Base-by-base conservation (phyloP, 768 basidiomycete species). In the Leccinum sublutescens region DNA sequence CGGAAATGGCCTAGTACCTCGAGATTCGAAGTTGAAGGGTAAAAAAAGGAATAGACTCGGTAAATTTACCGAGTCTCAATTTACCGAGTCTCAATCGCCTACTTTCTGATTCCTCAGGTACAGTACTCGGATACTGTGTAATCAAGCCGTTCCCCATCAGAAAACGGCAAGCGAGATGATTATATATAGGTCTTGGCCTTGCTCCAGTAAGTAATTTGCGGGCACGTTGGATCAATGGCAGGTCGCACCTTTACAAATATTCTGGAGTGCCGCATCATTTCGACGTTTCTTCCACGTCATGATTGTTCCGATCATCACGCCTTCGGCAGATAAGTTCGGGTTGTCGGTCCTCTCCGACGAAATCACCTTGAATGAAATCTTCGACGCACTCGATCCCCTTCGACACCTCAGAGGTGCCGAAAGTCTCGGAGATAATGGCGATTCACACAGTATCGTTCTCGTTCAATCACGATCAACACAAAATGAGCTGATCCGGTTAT, bases 301-400 rank as follows among this genome's bases (percentile, higher is more conserved):
- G 57, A 54, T 36, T 17, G 40, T 59, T 38, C 33, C 52, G 33
- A 55, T 19, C 17, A 48, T 48, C 53, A 25, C 31, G 25, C 34
- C 34, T 19, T 48, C 21, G 1, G 25, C 38, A 10, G 55, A 23
- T 45, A 33, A 52, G 51, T n/a, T 70, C 15, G 63, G 64, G 31
- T 50, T 50, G 31, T 64, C 59, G 7, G 19, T 58, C 47, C 49
- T 62, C 25, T 56, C 57, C 49, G 62, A 70, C 55, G 72, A 78
- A 38, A 74, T 86, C 25, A 78, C 77, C 23, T 73, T 77, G 54
- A 82, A 86, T 56, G 85, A 87, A 64, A 66, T 69, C 21, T 79
- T 86, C 49, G 85, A 87, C 66, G 61, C 65, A n/a, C 70, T 76
- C 33, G 81, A 86, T 64, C 86, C 86, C 52, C 79, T 88, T 55